Percentiles rank a stretch among this genome's conserved stretches.
These are phyloP conservation scores for Flaveria linearis DNA, from an alignment of 129 eudicot species.

Conservation along the genomic window DNA sequence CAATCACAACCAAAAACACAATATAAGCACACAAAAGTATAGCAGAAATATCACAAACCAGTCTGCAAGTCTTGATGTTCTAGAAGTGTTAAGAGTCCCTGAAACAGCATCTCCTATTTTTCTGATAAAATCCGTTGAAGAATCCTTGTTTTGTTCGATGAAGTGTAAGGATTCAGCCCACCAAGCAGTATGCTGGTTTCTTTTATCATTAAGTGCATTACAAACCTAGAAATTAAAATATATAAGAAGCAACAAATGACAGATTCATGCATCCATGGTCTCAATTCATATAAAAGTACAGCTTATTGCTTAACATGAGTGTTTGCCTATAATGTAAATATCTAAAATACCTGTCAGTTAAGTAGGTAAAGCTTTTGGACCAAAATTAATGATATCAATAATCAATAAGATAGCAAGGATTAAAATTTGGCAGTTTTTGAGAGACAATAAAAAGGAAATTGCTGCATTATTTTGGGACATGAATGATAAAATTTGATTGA, in stretches of 20 bases:
- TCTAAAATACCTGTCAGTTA: conserved; percentile 13
- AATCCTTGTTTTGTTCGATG: conserved; percentile 65
- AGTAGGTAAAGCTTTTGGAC: conserved; percentile 1
- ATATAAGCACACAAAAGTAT: background rate
- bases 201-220: conserved; percentile 47
- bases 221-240: conserved; percentile 47
- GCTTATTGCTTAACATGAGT: background rate
- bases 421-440: background rate
- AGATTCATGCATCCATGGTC: conserved; percentile 4
- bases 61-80: conserved; percentile 59
- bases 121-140: conserved; percentile 51
- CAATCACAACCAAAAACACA: background rate
- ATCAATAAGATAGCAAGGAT: background rate
- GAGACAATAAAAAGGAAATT: background rate
- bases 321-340: conserved; percentile 11
- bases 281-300: background rate
- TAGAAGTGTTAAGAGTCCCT: conserved; percentile 53
- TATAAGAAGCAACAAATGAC: conserved; percentile 8
- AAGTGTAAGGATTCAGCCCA: conserved; percentile 75
- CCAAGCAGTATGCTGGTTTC: conserved; percentile 59
- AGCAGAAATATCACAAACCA: conserved; percentile 53
- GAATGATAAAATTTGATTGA: background rate
- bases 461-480: conserved; percentile 7
- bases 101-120: conserved; percentile 82
- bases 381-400: background rate